Base-by-base conservation (phyloP, 768 basidiomycete species). In the Tricholoma hemisulphureum region DNA sequence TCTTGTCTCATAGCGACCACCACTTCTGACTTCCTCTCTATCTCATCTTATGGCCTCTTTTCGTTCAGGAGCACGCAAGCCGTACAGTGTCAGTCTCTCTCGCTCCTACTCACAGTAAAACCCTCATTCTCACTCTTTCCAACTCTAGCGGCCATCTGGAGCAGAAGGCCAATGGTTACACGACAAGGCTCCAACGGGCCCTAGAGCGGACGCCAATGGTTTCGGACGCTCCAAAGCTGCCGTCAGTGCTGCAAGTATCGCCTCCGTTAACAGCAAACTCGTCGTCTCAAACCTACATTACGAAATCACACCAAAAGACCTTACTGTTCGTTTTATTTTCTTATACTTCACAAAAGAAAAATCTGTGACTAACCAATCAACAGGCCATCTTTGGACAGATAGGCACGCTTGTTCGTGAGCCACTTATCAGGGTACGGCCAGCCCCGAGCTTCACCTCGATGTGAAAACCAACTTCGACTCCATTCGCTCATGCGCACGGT, bases 371-470 rank as follows among this genome's bases (percentile, higher is more conserved):
- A 45, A 43, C 21, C 39, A 39, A 46, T 46, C 14, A 52, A 55
- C 55, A 95, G 93, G 80, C 83, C 74, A 93, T 95, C 65, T 96
- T 95, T 81, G 90, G 92, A 67, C 86, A 90, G 71, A 87, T 92
- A 74, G 93, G 93, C 79, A 92, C 91, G 77, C 85, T 96, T 74
- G 83, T 92, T 69, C 87, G 92, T 75, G 92, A 94, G 81, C 93
- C 93, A 77, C 77, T 85, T 73, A 93, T 96, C 75, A 92, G 90
- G 89, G 93, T 96, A 94, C 88, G 94, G 82, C 80, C 74, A 77
- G 80, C 82, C 83, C 79, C 75, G 71, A 80, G 74, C 80, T 82
- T 81, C 83, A 81, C 84, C 72, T 85, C 77, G 80, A 70, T 49
- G 26, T 49, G 46, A 81, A 79, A 75, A 78, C 75, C 77, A 77